Percentiles rank a stretch among this genome's conserved stretches.
These are phyloP conservation scores for Deinandra increscens DNA, from an alignment of 129 eudicot genomes.

Conservation along the genomic window DNA sequence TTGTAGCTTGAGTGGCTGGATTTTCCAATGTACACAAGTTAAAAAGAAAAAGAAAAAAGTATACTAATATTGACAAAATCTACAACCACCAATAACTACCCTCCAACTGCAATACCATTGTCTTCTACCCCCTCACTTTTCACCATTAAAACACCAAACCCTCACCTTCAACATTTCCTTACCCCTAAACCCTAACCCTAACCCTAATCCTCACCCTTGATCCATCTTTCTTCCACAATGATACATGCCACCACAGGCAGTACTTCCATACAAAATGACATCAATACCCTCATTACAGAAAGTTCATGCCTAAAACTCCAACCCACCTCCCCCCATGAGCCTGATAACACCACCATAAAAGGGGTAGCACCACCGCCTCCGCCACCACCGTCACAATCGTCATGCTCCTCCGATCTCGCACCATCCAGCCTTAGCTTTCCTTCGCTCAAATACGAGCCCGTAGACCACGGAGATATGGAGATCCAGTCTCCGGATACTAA, in stretches of 20 bases:
- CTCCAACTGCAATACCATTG: conserved; percentile 33
- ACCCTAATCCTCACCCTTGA: background rate
- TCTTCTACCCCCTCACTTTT: conserved; percentile 16
- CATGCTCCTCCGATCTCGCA: conserved; percentile 25
- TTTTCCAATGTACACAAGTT: conserved; percentile 28
- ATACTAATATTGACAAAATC: conserved; percentile 32
- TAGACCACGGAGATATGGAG: conserved; percentile 42
- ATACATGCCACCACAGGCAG: conserved; percentile 35
- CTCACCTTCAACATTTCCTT: conserved; percentile 29
- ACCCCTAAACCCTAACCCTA: too few relatives aligned
- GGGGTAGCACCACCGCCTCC: background rate
- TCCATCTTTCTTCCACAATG: conserved; percentile 16
- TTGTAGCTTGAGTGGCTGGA: conserved; percentile 3
- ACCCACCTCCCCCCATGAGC: conserved; percentile 22
- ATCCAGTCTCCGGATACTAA: conserved; percentile 57
- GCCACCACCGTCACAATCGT: conserved; percentile 8
- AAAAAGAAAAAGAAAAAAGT: background rate
- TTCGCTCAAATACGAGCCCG: conserved; percentile 40
- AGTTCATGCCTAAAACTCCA: conserved; percentile 41
- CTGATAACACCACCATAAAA: conserved; percentile 27
- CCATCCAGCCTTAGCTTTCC: conserved; percentile 46
- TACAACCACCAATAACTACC: conserved; percentile 33
- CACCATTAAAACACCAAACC: conserved; percentile 20
- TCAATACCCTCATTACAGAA: conserved; percentile 36
- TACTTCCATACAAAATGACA: conserved; percentile 41